Evolutionary conservation across 768 basidiomycete species (phyloP).

Genomic region (Tylopilus vinaceipallidus): DNA sequence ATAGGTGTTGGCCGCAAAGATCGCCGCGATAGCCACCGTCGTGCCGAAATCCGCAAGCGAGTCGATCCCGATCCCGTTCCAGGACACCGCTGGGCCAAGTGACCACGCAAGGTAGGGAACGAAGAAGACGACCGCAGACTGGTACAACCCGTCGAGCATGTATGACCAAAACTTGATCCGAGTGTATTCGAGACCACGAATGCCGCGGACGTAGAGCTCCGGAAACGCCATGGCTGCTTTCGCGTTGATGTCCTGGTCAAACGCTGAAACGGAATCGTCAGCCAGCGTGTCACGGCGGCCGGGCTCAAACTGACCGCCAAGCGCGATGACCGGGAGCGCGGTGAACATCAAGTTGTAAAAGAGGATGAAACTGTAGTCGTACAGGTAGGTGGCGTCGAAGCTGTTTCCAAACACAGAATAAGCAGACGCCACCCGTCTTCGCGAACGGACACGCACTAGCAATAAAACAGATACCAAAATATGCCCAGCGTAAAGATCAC

Average conservation of each 20-base stretch:
- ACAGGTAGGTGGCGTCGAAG: slow-evolving; percentile 93
- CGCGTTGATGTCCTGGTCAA: slow-evolving; percentile 94
- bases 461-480: slow-evolving; percentile 94
- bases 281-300: not conserved
- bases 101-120: slow-evolving; percentile 79
- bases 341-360: slow-evolving; percentile 93
- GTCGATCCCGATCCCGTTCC: slow-evolving; percentile 78
- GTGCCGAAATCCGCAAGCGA: slow-evolving; percentile 89
- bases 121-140: slow-evolving; percentile 84
- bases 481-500: slow-evolving; percentile 91
- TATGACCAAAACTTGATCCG: slow-evolving; percentile 90
- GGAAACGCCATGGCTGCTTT: slow-evolving; percentile 89
- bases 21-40: slow-evolving; percentile 83
- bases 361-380: slow-evolving; percentile 91
- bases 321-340: slow-evolving; percentile 84
- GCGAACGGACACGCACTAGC: slow-evolving; percentile 50
- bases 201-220: slow-evolving; percentile 93
- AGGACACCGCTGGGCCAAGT: slow-evolving; percentile 60
- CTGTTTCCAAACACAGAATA: slow-evolving; percentile 40
- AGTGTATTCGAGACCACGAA: slow-evolving; percentile 91
- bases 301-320: slow-evolving; percentile 82
- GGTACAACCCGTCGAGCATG: slow-evolving; percentile 93
- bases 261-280: slow-evolving; percentile 41
- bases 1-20: slow-evolving; percentile 84
- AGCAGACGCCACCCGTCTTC: not conserved